A percentile compares a stretch with the other conserved stretches of the same genome.
Evolutionary conservation across 768 basidiomycete genomes (phyloP).

Genomic region (Postia placenta): DNA sequence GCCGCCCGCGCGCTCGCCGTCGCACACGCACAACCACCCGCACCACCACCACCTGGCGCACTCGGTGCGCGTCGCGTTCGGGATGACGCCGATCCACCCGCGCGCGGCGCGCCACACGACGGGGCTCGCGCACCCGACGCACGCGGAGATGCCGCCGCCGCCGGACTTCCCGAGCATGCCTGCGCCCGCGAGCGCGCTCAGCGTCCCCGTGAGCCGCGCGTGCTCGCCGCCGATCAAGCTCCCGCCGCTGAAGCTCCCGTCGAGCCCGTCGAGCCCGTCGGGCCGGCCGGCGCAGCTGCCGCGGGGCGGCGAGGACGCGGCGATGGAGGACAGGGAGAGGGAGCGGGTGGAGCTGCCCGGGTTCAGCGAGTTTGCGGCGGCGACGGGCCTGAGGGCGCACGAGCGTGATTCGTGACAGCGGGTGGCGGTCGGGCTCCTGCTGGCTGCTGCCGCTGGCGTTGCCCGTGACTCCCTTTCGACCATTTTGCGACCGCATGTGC

Average conservation of each 20-base stretch:
- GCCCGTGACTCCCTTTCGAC: no score
- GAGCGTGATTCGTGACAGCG: constrained; percentile 1
- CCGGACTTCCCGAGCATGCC: constrained; percentile 18
- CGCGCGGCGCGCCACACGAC: constrained; percentile 19
- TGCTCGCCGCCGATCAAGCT: constrained; percentile 66
- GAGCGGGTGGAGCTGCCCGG: constrained; percentile 51
- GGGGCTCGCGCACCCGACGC: constrained; percentile 22
- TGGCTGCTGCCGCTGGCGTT: no score
- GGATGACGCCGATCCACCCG: constrained; percentile 78
- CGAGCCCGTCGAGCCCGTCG: constrained; percentile 20
- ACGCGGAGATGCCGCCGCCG: constrained; percentile 18
- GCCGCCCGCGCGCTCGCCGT: constrained; percentile 29
- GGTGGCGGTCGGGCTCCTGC: no score
- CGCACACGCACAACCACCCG: constrained; percentile 15
- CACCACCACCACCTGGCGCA: constrained; percentile 73
- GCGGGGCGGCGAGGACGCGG: constrained; percentile 2
- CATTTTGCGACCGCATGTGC: no score
- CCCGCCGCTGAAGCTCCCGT: constrained; percentile 54
- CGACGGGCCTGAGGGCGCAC: constrained; percentile 20
- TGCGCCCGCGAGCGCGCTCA: constrained; percentile 9
- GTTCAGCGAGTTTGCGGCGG: constrained; percentile 61
- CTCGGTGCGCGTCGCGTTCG: constrained; percentile 82
- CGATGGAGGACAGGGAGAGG: constrained; percentile 10
- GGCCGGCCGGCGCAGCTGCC: constrained; percentile 6
- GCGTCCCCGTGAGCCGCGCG: constrained; percentile 54